Percentiles rank a stretch among this genome's conserved stretches.
These are phyloP conservation scores for Harringtonia lauricola DNA, from an alignment of 2,329 filamentous ascomycete species.

Conservation along the genomic window DNA sequence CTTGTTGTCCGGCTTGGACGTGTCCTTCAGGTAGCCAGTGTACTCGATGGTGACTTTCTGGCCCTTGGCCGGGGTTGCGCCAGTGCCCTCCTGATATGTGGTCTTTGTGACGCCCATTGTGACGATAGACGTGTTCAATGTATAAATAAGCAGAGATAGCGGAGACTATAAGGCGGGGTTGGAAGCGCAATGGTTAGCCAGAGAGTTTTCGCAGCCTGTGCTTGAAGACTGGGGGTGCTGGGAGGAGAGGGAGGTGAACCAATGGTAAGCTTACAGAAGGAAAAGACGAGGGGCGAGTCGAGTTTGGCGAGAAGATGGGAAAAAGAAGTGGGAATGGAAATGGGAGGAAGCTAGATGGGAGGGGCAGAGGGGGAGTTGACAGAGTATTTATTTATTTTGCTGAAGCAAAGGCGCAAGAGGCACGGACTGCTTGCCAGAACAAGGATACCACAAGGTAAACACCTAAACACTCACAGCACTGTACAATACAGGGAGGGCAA, in stretches of 20 bases:
- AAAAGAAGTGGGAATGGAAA: not conserved
- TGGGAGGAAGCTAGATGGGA: not conserved
- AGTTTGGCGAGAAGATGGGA: not conserved
- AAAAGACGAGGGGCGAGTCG: not conserved
- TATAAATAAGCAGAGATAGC: not conserved
- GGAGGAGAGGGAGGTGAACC: not conserved
- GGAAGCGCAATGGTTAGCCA: not conserved
- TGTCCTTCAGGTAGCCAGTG: slow-evolving; percentile 75
- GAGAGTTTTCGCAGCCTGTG: not conserved
- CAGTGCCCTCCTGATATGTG: slow-evolving; percentile 48
- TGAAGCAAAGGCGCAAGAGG: not conserved
- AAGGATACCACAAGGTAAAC: not conserved
- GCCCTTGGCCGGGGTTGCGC: slow-evolving; percentile 48
- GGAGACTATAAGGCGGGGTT: not conserved
- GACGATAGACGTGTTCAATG: slow-evolving; percentile 9
- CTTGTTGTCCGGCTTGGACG: slow-evolving; percentile 47
- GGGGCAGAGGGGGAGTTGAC: not conserved
- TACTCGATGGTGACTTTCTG: slow-evolving; percentile 82
- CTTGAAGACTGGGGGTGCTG: not conserved
- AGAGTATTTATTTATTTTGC: slow-evolving; percentile 2
- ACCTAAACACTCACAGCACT: not conserved
- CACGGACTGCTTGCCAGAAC: not conserved
- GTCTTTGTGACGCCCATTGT: slow-evolving; percentile 68
- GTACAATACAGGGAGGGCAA: not conserved
- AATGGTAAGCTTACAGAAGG: not conserved